A percentile compares a stretch with the other conserved stretches of the same genome.
Evolutionary conservation across 768 basidiomycete species (phyloP).

Genomic region (Boletus pseudopeckii): DNA sequence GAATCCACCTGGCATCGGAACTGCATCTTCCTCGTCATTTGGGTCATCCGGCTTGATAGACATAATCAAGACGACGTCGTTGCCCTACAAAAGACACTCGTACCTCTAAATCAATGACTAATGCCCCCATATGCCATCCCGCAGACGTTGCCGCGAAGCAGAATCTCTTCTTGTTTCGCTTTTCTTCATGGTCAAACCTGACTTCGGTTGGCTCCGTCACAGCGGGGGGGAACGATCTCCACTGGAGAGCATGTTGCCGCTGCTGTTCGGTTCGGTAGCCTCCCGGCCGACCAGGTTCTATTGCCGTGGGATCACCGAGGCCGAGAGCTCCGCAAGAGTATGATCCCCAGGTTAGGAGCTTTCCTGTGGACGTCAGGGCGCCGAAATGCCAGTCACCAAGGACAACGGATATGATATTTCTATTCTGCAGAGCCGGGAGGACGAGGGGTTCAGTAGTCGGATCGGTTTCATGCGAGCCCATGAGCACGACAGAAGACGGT

Average conservation of each 20-base stretch:
- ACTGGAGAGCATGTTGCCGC: conserved; percentile 26
- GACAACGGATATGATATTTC: conserved; percentile 78
- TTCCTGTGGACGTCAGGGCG: conserved; percentile 75
- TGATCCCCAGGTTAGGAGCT: conserved; percentile 76
- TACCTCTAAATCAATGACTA: conserved; percentile 84
- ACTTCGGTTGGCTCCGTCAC: conserved; percentile 67
- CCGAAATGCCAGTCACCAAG: conserved; percentile 92
- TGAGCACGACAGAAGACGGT: conserved; percentile 65
- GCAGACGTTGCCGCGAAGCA: conserved; percentile 79
- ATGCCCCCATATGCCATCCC: conserved; percentile 90
- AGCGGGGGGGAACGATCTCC: conserved; percentile 31
- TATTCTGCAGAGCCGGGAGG: conserved; percentile 71
- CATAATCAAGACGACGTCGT: conserved; percentile 2
- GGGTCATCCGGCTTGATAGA: conserved; percentile 30
- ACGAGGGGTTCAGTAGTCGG: conserved; percentile 50
- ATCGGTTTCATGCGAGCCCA: conserved; percentile 54
- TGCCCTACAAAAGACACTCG: background rate
- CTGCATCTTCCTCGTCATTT: conserved; percentile 33
- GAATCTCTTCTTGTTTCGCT: conserved; percentile 54
- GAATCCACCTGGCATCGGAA: conserved; percentile 34
- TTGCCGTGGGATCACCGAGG: conserved; percentile 65
- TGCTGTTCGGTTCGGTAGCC: conserved; percentile 47
- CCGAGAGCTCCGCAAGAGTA: conserved; percentile 82
- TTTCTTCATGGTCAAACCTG: conserved; percentile 60
- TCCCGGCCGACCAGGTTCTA: conserved; percentile 56